Evolutionary conservation across 371 early-diverging fungal genomes (phyloP).

Genomic region (Mortierella sp.): DNA sequence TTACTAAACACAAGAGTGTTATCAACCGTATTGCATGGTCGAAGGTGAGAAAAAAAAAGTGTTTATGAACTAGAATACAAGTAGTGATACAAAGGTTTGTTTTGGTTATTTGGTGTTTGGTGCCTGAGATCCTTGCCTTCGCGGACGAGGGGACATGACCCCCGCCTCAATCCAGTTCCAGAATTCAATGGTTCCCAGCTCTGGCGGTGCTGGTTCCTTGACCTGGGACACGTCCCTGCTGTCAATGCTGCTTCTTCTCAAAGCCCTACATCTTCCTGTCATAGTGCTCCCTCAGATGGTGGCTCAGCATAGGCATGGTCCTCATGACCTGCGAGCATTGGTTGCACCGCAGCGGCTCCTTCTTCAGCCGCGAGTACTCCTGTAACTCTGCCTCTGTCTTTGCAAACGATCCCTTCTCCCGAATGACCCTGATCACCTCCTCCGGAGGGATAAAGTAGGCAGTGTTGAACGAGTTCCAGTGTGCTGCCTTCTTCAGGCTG

Average conservation of each 20-base stretch:
- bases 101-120: neutral
- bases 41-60: neutral
- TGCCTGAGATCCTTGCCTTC: neutral
- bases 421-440: slow-evolving; percentile 48
- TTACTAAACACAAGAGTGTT: neutral
- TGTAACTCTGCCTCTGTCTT: slow-evolving; percentile 11
- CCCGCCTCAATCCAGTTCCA: too few relatives aligned
- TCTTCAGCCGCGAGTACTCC: neutral
- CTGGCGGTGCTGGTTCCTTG: neutral
- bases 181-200: neutral
- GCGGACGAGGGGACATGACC: too few relatives aligned
- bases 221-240: neutral
- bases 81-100: neutral
- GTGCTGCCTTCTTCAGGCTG: slow-evolving; percentile 65
- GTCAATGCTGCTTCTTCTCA: neutral
- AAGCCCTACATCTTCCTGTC: neutral
- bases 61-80: neutral
- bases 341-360: neutral
- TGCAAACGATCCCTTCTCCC: slow-evolving; percentile 37
- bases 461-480: slow-evolving; percentile 77
- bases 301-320: neutral
- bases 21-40: neutral
- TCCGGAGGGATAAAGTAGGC: slow-evolving; percentile 60
- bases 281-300: neutral
- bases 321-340: neutral